Evolutionary conservation across 2,329 filamentous ascomycete genomes (phyloP).

Genomic region (Pseudocercospora pini-densiflorae): DNA sequence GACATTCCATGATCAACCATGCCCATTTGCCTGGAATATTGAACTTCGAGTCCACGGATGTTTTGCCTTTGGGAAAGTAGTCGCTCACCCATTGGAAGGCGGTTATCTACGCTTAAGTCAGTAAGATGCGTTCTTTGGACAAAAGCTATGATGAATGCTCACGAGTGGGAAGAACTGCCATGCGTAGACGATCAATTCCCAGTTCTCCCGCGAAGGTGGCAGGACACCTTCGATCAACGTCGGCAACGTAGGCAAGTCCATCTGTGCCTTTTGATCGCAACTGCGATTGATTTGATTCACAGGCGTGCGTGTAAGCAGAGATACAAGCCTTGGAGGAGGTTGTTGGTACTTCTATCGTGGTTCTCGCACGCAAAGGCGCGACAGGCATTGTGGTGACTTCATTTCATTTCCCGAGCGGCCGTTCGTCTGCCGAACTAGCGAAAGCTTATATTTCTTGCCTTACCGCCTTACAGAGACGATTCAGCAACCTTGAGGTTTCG

Average conservation of each 20-base stretch:
- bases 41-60: slow-evolving; percentile 71
- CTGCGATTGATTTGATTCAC: too few relatives aligned
- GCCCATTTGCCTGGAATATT: slow-evolving; percentile 89
- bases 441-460: neutral
- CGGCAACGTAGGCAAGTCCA: slow-evolving; percentile 20
- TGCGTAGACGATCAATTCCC: slow-evolving; percentile 49
- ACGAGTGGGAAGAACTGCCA: slow-evolving; percentile 59
- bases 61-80: slow-evolving; percentile 94
- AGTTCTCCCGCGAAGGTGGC: slow-evolving; percentile 56
- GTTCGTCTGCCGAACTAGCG: neutral
- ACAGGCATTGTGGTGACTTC: slow-evolving; percentile 1
- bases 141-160: slow-evolving; percentile 25
- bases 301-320: too few relatives aligned
- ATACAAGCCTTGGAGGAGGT: neutral
- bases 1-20: slow-evolving; percentile 87
- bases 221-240: slow-evolving; percentile 50
- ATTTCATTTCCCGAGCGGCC: neutral
- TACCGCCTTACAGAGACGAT: neutral
- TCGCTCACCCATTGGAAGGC: slow-evolving; percentile 74
- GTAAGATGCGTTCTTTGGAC: neutral
- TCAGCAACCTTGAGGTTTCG: neutral
- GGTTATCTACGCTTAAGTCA: slow-evolving; percentile 60
- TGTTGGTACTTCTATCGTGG: neutral
- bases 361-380: neutral
- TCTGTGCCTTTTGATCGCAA: neutral